These are phyloP conservation scores for Begonia loranthoides DNA, from an alignment of 306 rosid species.

Conservation along the genomic window DNA sequence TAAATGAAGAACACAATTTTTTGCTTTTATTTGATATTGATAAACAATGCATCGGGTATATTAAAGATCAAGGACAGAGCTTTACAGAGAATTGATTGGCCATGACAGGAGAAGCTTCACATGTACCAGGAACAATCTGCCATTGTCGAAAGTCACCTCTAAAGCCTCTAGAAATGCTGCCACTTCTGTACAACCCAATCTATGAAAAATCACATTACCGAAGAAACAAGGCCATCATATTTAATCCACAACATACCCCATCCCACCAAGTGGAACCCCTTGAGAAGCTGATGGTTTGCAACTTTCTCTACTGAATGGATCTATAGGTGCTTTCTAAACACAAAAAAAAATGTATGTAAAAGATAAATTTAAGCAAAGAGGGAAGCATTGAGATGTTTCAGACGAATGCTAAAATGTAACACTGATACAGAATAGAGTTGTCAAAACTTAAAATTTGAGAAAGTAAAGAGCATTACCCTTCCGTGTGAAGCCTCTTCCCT, in stretches of 20 bases:
- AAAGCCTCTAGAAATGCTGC: constrained; percentile 98
- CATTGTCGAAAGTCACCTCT: constrained; percentile 96
- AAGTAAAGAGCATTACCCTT: constrained; percentile 53
- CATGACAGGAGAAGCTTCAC: constrained; percentile 90
- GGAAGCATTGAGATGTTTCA: no score
- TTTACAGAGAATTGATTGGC: constrained; percentile 94
- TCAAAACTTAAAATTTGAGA: not conserved
- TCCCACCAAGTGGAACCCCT: constrained; percentile 99
- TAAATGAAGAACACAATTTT: no score
- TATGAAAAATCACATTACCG: constrained; percentile 6
- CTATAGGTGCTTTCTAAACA: constrained; percentile 94
- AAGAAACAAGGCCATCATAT: not conserved
- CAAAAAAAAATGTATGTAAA: constrained; percentile 8
- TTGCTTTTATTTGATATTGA: no score
- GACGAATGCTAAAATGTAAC: not conserved
- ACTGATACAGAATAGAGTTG: not conserved
- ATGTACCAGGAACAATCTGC: constrained; percentile 84
- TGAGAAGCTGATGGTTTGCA: constrained; percentile 98
- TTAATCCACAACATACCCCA: constrained; percentile 59
- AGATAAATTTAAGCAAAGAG: no score
- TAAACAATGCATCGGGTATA: no score
- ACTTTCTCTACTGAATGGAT: constrained; percentile 87
- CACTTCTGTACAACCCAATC: constrained; percentile 51
- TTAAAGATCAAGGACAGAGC: constrained; percentile 10
- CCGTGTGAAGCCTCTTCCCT: constrained; percentile 99